These are phyloP conservation scores for Taphrina flavorubra DNA, from an alignment of 1,139 yeast species.

Conservation along the genomic window DNA sequence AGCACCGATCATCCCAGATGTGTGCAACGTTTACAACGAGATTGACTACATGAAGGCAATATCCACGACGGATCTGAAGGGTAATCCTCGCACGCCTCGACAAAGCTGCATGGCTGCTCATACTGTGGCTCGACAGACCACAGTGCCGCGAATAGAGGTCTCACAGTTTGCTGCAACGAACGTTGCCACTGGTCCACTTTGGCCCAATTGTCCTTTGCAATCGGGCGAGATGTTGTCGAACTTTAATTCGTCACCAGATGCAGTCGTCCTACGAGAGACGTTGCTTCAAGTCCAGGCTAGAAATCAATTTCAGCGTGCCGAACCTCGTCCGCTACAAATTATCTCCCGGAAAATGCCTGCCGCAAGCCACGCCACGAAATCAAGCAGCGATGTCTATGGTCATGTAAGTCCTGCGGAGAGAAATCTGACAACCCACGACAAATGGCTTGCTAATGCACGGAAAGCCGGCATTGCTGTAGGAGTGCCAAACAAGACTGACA, in stretches of 20 bases:
- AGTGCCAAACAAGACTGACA: not conserved
- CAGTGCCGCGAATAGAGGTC: not conserved
- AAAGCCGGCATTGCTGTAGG: conserved; percentile 25
- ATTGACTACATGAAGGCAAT: not conserved
- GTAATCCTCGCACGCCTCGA: not conserved
- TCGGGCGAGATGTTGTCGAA: not conserved
- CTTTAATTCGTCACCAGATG: not conserved
- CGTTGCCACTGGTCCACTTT: not conserved
- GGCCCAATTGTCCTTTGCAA: not conserved
- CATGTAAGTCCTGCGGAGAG: not conserved
- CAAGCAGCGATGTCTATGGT: not conserved
- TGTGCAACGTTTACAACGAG: not conserved
- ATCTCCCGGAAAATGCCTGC: not conserved
- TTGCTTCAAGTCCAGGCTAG: not conserved
- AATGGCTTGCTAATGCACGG: conserved; percentile 16
- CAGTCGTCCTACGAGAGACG: not conserved
- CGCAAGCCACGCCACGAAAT: not conserved
- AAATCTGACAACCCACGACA: not conserved
- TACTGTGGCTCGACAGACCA: not conserved
- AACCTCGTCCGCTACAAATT: not conserved
- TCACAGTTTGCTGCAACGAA: not conserved
- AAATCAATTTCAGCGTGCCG: not conserved
- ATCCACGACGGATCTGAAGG: not conserved
- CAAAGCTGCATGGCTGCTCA: not conserved
- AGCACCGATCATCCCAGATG: not conserved